These are phyloP conservation scores for Grosmannia penicillata DNA, from an alignment of 2,329 filamentous ascomycete genomes.

Conservation along the genomic window DNA sequence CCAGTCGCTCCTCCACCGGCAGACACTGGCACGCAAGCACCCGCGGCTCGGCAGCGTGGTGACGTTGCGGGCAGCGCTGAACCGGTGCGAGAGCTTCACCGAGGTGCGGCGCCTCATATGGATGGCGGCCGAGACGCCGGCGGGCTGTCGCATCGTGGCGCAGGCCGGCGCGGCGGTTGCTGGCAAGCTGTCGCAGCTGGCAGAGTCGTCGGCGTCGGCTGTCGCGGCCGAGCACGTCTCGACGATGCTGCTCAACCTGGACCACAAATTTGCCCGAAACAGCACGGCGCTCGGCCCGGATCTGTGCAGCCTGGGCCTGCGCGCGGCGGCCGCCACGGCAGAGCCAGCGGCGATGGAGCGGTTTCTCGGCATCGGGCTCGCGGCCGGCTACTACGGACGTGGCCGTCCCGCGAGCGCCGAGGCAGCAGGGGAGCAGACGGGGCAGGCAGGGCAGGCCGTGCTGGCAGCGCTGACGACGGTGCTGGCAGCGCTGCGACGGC, in stretches of 20 bases:
- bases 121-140: slow-evolving; percentile 8
- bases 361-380: slow-evolving; percentile 9
- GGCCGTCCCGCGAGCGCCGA: background rate
- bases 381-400: slow-evolving; percentile 1
- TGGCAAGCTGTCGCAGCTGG: background rate
- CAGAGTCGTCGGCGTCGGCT: background rate
- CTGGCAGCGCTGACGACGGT: background rate
- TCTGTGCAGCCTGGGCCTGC: slow-evolving; percentile 10
- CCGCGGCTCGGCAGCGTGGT: background rate
- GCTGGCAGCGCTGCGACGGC: background rate
- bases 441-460: background rate
- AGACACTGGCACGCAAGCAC: slow-evolving; percentile 1
- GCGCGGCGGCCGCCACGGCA: slow-evolving; percentile 4
- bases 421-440: background rate
- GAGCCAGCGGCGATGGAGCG: slow-evolving; percentile 8
- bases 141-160: slow-evolving; percentile 10
- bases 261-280: slow-evolving; percentile 16
- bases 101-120: slow-evolving; percentile 15
- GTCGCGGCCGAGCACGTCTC: slow-evolving; percentile 4
- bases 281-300: slow-evolving; percentile 4
- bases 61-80: slow-evolving; percentile 6
- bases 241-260: slow-evolving; percentile 25
- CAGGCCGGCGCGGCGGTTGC: background rate
- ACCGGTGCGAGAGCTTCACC: slow-evolving; percentile 4
- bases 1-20: slow-evolving; percentile 15